Base-by-base conservation (phyloP, 352 stramenopile genomes). In the Phytopythium chamaehyphon region DNA sequence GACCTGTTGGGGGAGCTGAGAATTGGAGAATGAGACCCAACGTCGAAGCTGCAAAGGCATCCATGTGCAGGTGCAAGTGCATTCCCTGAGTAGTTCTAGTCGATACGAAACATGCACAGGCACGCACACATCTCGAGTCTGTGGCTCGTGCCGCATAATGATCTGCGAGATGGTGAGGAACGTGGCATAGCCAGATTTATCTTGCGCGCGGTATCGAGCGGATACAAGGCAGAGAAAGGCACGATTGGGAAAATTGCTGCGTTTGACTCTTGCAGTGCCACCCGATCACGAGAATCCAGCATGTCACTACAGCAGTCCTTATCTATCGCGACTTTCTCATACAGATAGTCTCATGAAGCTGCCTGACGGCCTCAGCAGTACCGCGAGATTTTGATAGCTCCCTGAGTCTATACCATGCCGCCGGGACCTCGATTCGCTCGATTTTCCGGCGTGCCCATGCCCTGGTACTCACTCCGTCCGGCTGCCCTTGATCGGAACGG, bases 11-110 rank as follows among this genome's bases (percentile, higher is more conserved):
- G 33, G 26, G 4, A 14, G 12, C 47, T 56, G 57, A 40, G 38
- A 19, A 63, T 66, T 66, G 44, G 52, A 59, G 24, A 69, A 43
- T 69, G 57, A 61, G 31, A 1, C 12, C 2, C 12, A 15, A 23
- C 18, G 24, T 23, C 36, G 6, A 19, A 40, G 26, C 9, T 33
- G 28, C 40, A 15, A 35, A 16, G 44, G 49, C 28, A 33, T 33
- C 28, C 28, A 33, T 33, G 28, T 33, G 28, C 28, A 33, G 23
- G 15, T 47, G 40, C 40, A 33, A 33, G 40, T 47, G 22, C 19
- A 24, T 24, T 26, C 15, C 3, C 1, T 47, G 22, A 24, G 19
- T 47, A 23, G 40, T 10, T 47, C 18, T 47, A 47, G 23, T 47
- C 22, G 19, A 33, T 33, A 33, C n/a, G n/a, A n/a, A n/a, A n/a